These are phyloP conservation scores for Leishmania martiniquensis DNA, from an alignment of 208 protist genomes.

Conservation along the genomic window DNA sequence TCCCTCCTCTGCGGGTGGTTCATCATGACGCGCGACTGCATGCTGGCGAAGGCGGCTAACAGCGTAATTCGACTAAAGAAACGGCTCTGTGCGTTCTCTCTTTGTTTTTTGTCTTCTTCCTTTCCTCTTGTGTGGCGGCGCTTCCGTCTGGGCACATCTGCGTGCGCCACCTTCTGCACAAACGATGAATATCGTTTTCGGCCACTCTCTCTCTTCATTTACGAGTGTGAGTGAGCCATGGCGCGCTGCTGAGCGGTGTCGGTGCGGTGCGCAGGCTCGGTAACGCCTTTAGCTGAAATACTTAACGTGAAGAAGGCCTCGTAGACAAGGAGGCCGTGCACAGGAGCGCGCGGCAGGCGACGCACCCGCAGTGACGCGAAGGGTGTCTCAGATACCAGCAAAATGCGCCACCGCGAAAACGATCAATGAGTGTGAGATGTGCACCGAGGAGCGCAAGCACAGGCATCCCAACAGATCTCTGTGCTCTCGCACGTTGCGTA, in stretches of 20 bases:
- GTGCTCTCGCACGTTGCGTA: background rate
- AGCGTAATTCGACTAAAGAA: constrained; percentile 1
- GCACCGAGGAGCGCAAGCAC: background rate
- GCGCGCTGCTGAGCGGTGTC: background rate
- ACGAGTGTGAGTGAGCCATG: background rate
- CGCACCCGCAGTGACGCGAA: background rate
- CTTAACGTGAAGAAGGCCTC: background rate
- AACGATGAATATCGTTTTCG: background rate
- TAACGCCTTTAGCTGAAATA: background rate
- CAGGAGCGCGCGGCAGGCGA: too few relatives aligned
- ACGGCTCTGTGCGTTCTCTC: constrained; percentile 2
- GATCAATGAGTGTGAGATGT: background rate
- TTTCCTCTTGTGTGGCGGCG: background rate
- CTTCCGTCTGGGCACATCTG: background rate
- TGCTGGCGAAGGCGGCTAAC: constrained; percentile 7
- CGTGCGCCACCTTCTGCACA: too few relatives aligned
- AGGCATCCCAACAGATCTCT: too few relatives aligned
- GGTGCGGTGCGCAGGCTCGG: background rate
- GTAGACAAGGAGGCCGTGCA: background rate
- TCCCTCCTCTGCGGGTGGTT: background rate
- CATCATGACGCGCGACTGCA: background rate
- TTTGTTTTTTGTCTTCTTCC: constrained; percentile 1
- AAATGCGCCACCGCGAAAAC: background rate
- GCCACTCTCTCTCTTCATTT: background rate
- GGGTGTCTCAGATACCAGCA: background rate